Evolutionary conservation across 2,329 filamentous ascomycete species (phyloP).

Genomic region (Monosporascus ibericus): DNA sequence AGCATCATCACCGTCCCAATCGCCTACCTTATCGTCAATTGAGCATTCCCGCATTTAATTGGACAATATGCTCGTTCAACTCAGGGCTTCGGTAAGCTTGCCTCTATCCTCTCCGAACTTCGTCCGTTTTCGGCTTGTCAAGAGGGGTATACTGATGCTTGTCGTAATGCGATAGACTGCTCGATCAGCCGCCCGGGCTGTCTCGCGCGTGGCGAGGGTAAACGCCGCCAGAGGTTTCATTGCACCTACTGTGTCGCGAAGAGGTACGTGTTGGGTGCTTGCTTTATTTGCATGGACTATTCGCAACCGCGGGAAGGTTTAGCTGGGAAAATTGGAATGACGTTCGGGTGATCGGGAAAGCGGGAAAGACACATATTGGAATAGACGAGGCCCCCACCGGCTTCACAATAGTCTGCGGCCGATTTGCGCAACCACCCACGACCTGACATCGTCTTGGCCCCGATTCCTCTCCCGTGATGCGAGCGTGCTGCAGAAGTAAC

Average conservation of each 20-base stretch:
- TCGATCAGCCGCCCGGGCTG: slow-evolving; percentile 42
- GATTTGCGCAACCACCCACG: no score
- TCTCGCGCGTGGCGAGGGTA: slow-evolving; percentile 43
- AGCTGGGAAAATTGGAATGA: background rate
- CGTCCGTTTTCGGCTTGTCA: background rate
- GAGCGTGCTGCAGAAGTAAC: no score
- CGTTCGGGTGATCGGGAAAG: background rate
- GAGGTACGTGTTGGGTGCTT: slow-evolving; percentile 44
- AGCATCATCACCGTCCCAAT: slow-evolving; percentile 10
- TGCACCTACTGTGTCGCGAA: slow-evolving; percentile 53
- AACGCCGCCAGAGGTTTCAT: slow-evolving; percentile 50
- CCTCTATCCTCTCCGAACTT: slow-evolving; percentile 3
- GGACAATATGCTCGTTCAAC: slow-evolving; percentile 49
- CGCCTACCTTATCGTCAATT: slow-evolving; percentile 33
- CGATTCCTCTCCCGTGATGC: no score
- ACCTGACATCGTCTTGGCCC: no score
- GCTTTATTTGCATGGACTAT: slow-evolving; percentile 18
- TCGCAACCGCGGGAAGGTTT: background rate
- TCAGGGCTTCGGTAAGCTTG: slow-evolving; percentile 49
- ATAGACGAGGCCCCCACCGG: background rate
- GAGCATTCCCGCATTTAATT: slow-evolving; percentile 37
- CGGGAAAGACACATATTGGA: background rate
- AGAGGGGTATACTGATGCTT: slow-evolving; percentile 1
- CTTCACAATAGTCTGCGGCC: background rate
- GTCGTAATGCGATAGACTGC: slow-evolving; percentile 37